A percentile compares a stretch with the other conserved stretches of the same genome.
Conservation (phyloP, 768 basidiomycete species). For the Trametes sanguinea region DNA sequence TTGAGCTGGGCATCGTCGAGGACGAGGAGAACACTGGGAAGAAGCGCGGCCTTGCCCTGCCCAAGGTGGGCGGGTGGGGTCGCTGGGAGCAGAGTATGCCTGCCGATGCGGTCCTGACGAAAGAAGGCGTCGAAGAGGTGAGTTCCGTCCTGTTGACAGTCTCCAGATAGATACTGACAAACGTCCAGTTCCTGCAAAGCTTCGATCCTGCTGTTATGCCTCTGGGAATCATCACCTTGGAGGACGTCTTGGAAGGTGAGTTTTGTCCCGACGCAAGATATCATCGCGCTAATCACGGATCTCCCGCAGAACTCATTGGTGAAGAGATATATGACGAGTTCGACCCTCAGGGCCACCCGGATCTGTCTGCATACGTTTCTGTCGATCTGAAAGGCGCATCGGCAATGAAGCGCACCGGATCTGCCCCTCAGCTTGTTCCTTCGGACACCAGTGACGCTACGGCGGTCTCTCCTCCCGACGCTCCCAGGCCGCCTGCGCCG, state of each 20-base stretch:
- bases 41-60: slow-evolving; percentile 17
- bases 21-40: slow-evolving; percentile 30
- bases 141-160: slow-evolving; percentile 18
- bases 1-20: slow-evolving; percentile 35
- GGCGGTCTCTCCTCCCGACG: background rate
- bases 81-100: slow-evolving; percentile 79
- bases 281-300: background rate
- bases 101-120: slow-evolving; percentile 80
- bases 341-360: slow-evolving; percentile 63
- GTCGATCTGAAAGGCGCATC: slow-evolving; percentile 20
- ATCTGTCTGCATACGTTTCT: slow-evolving; percentile 28
- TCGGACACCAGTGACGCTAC: slow-evolving; percentile 8
- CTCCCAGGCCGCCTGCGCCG: slow-evolving; percentile 6
- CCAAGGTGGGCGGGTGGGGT: slow-evolving; percentile 39
- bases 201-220: slow-evolving; percentile 84
- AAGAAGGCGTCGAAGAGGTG: slow-evolving; percentile 76
- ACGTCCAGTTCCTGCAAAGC: slow-evolving; percentile 68
- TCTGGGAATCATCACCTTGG: slow-evolving; percentile 89
- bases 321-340: slow-evolving; percentile 94
- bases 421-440: slow-evolving; percentile 25
- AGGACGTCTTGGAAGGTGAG: slow-evolving; percentile 87
- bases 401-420: slow-evolving; percentile 19
- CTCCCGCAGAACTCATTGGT: slow-evolving; percentile 75
- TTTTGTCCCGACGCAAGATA: background rate
- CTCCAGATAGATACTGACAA: background rate